Percentiles rank a stretch among this genome's conserved stretches.
These are phyloP conservation scores for Chrysanthemum lavandulifolium DNA, from an alignment of 129 eudicot species.

Conservation along the genomic window DNA sequence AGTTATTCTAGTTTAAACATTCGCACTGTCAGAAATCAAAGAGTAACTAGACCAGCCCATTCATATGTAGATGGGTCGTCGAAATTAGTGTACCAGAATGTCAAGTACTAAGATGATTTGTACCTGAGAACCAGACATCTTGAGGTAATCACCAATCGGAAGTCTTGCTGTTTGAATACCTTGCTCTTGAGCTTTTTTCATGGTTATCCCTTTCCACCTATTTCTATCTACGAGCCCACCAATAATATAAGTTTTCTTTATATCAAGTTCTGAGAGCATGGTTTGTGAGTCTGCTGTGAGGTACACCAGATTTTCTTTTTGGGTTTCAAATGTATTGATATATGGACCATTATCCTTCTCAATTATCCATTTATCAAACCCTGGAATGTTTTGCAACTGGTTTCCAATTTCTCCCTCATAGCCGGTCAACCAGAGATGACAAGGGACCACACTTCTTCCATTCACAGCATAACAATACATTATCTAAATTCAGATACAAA, in stretches of 20 bases:
- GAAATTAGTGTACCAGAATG: background rate
- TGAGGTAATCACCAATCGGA: conserved; percentile 83
- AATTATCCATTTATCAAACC: conserved; percentile 85
- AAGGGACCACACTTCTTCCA: conserved; percentile 67
- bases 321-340: conserved; percentile 64
- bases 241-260: conserved; percentile 64
- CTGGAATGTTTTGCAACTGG: conserved; percentile 66
- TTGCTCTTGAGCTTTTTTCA: conserved; percentile 90
- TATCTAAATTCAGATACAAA: conserved; percentile 43
- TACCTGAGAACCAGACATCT: conserved; percentile 97
- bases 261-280: conserved; percentile 66
- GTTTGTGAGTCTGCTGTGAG: conserved; percentile 93
- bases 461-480: conserved; percentile 91
- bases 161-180: conserved; percentile 92
- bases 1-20: too few species aligned
- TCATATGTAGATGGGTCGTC: background rate
- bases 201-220: conserved; percentile 93
- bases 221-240: conserved; percentile 97
- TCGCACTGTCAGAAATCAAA: too few species aligned
- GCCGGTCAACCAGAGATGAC: conserved; percentile 92
- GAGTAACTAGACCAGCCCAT: too few species aligned
- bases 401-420: conserved; percentile 70
- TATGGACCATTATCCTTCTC: conserved; percentile 78
- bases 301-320: conserved; percentile 79
- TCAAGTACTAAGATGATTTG: background rate